Evolutionary conservation across 2,329 filamentous ascomycete species (phyloP), one percentile per base, ranked within the genome.

Genomic region (Sclerotiophoma versabilis): DNA sequence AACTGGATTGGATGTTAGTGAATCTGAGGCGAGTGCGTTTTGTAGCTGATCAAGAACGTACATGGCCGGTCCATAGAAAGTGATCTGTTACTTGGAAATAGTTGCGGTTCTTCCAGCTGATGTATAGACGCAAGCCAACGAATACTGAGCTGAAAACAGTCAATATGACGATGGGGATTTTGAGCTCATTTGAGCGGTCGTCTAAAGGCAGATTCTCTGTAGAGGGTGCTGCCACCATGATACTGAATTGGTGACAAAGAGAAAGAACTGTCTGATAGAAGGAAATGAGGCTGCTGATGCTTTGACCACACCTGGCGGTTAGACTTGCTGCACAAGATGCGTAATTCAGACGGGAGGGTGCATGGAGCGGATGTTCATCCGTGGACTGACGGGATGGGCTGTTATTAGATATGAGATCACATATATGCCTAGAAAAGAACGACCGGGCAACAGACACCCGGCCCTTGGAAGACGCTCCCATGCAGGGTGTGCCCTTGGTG

Each of bases 21-120:
- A 20, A 2, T 32, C 14, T 30, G 17, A 4, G 9, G 2, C 6
- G 15, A 11, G n/a, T n/a, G n/a, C n/a, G n/a, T n/a, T n/a, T n/a
- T n/a, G n/a, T n/a, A n/a, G n/a, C 22, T 10, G 14, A 14, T 8
- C n/a, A 26, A 25, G n/a, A 4, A 39, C 63, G 42, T 59, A 65
- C 65, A 41, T 62, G 55, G 9, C 65, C 65, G 3, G 60, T 64
- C 65, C 63, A 68, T 44, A 69, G 36, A 0, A 69, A 49, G 19
- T 69, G 64, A 32, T 69, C 65, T 7, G 63, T 66, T 9, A 69
- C 36, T 30, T 68, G 50, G 25, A 60, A 62, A 42, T 50, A 66
- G 29, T 64, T 67, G 10, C 63, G 57, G 8, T 69, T 66, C 27
- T 14, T 62, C 27, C 49, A 59, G 36, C 64, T 69, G 15, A 66